Base-by-base conservation (phyloP, 2,329 filamentous ascomycete genomes). In the Stagonosporopsis rhizophila region DNA sequence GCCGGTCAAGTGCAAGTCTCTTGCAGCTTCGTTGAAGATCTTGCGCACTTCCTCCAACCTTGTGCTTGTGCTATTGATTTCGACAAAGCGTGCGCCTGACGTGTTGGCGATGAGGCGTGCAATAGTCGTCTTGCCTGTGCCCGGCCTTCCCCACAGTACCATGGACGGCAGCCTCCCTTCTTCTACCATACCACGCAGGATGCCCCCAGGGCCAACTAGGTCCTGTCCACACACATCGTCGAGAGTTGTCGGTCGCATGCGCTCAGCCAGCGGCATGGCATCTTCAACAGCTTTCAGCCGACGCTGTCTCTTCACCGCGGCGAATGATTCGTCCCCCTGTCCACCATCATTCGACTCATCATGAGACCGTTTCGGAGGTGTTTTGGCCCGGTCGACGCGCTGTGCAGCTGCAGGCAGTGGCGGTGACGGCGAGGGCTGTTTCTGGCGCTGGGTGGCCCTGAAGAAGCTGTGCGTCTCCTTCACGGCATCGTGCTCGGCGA, bases 41-140 rank as follows among this genome's bases (percentile, higher is more conserved):
- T 92, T 95, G 78, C 97, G 96, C 82, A 90, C 93, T 74, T 98
- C 94, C 22, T 85, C 87, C 17, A 98, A 90, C 1, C 93, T 94
- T 6, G 89, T 89, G 65, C 87, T 92, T 2, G 94, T 97, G 60
- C 92, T 94, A 76, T 96, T 97, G 78, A 98, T 93, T 80, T 99
- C 95, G 50, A 69, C 67, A 75, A 98, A 98, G 12, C 94, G 86
- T 51, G 89, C 89, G 8, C 89, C 91, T 1, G 91, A 91, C 71
- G 88, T 89, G 15, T 87, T 86, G 3, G 95, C 91, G 57, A 99
- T 92, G 44, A 96, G 91, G 4, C 95, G 83, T 19, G 95, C 95
- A 65, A 99, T 97, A 0, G 95, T 95, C 2, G 91, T 95, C 80
- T 95, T 95, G 61, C 91, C 91, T 0, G 90, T 93, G 20, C 91